Conservation (phyloP, 208 protist species). For the Wallacemonas sp. region DNA sequence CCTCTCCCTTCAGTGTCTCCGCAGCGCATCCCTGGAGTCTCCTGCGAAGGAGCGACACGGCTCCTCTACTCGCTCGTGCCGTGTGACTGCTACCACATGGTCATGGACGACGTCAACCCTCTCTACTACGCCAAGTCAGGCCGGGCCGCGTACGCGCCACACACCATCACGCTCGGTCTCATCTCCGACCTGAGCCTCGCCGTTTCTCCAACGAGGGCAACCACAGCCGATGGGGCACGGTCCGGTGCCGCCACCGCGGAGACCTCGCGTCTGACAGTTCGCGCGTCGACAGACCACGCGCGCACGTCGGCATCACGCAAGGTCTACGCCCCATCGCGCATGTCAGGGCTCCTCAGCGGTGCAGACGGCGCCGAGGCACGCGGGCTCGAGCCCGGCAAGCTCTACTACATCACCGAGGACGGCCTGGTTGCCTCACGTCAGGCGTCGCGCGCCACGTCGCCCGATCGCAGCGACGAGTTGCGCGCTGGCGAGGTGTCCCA, state of each 20-base stretch:
- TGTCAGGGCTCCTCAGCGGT: constrained; percentile 14
- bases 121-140: constrained; percentile 67
- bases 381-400: constrained; percentile 6
- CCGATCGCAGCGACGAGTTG: constrained; percentile 11
- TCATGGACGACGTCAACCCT: constrained; percentile 62
- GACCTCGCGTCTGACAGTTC: constrained; percentile 3
- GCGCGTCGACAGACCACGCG: neutral
- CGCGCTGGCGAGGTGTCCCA: no score
- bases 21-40: constrained; percentile 29
- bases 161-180: constrained; percentile 58
- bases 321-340: constrained; percentile 14
- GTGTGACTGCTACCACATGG: constrained; percentile 76
- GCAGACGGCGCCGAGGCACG: neutral
- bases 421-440: neutral
- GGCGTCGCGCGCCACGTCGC: constrained; percentile 8
- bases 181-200: constrained; percentile 52
- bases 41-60: constrained; percentile 46
- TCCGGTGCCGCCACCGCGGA: neutral
- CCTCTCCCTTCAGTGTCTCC: neutral
- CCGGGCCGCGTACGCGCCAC: constrained; percentile 47
- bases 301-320: neutral
- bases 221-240: neutral
- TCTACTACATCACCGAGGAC: constrained; percentile 6
- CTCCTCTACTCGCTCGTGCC: constrained; percentile 73
- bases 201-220: neutral